Evolutionary conservation across 2,329 filamentous ascomycete species (phyloP).

Genomic region (Rachicladosporium sp.): DNA sequence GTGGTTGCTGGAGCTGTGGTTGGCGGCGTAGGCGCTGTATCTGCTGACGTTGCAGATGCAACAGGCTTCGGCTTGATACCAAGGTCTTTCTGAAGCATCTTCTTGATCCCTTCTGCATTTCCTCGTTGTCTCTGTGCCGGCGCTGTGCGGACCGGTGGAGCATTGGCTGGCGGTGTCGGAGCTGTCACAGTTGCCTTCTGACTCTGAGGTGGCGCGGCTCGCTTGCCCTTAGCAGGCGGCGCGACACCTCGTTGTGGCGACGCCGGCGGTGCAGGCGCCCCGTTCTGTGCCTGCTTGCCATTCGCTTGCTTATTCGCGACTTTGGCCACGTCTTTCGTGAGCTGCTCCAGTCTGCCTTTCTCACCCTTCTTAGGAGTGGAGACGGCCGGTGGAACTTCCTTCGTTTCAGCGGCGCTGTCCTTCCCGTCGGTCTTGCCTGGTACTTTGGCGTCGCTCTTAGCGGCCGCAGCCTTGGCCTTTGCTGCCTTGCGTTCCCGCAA

Average conservation of each 20-base stretch:
- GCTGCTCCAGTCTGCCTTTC: conserved; percentile 18
- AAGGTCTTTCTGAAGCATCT: conserved; percentile 51
- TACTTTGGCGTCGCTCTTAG: conserved; percentile 42
- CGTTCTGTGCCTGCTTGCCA: conserved; percentile 14
- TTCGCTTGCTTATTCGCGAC: conserved; percentile 36
- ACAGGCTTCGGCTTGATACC: conserved; percentile 37
- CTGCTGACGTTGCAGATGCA: conserved; percentile 1
- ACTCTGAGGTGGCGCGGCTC: conserved; percentile 9
- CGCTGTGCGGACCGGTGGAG: conserved; percentile 11
- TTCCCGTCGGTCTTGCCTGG: conserved; percentile 16
- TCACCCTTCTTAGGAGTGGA: conserved; percentile 17
- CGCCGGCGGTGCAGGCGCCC: conserved; percentile 1
- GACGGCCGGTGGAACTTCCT: conserved; percentile 21
- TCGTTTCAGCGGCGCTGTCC: conserved; percentile 20
- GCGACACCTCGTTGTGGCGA: conserved; percentile 22
- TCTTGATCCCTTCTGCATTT: conserved; percentile 25
- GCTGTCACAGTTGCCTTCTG: conserved; percentile 18
- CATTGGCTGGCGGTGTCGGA: conserved; percentile 20
- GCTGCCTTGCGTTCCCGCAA: conserved; percentile 85
- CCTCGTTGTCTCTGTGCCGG: conserved; percentile 16
- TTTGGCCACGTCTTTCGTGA: conserved; percentile 40
- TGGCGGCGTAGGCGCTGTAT: conserved; percentile 2
- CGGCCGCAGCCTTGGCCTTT: conserved; percentile 42
- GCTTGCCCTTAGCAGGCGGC: conserved; percentile 16
- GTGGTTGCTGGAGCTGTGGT: conserved; percentile 2